These are phyloP conservation scores for Podospora pseudopauciseta DNA, from an alignment of 495 filamentous ascomycete genomes.

Conservation along the genomic window DNA sequence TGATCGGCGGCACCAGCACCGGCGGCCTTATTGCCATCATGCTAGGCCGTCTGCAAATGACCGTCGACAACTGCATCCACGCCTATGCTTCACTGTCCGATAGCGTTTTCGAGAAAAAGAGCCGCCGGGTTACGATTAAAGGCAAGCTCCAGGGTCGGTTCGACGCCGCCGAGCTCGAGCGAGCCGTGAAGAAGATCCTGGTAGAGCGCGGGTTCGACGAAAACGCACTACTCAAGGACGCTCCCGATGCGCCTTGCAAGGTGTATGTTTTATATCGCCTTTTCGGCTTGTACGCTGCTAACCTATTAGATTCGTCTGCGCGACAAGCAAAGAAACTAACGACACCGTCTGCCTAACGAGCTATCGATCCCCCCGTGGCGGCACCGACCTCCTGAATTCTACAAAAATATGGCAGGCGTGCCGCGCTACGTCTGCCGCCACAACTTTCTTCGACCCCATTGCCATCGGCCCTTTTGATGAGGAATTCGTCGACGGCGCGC, in stretches of 20 bases:
- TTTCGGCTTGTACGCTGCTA: neutral
- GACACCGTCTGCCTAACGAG: constrained; percentile 44
- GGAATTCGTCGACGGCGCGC: constrained; percentile 42
- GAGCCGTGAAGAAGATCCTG: constrained; percentile 42
- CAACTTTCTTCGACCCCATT: constrained; percentile 48
- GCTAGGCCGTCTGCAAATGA: constrained; percentile 42
- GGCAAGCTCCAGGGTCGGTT: constrained; percentile 39
- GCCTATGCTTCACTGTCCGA: constrained; percentile 39
- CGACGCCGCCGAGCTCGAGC: constrained; percentile 39
- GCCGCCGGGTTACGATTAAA: constrained; percentile 34
- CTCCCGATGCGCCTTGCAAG: constrained; percentile 24
- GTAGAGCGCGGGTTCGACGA: constrained; percentile 33
- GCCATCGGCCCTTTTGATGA: constrained; percentile 33
- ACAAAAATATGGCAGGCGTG: constrained; percentile 48
- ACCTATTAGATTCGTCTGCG: constrained; percentile 48
- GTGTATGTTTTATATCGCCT: constrained; percentile 31
- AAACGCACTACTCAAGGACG: constrained; percentile 41
- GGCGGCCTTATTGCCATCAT: constrained; percentile 40
- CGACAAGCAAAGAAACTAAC: constrained; percentile 40
- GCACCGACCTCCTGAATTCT: constrained; percentile 37
- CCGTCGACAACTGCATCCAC: constrained; percentile 46
- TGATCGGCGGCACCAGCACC: constrained; percentile 37
- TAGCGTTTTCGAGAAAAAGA: constrained; percentile 38
- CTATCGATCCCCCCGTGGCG: constrained; percentile 41
- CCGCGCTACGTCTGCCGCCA: constrained; percentile 43